A percentile compares a stretch with the other conserved stretches of the same genome.
Evolutionary conservation across 1,284 basidiomycete species (phyloP).

Genomic region (Kwoniella shivajii): DNA sequence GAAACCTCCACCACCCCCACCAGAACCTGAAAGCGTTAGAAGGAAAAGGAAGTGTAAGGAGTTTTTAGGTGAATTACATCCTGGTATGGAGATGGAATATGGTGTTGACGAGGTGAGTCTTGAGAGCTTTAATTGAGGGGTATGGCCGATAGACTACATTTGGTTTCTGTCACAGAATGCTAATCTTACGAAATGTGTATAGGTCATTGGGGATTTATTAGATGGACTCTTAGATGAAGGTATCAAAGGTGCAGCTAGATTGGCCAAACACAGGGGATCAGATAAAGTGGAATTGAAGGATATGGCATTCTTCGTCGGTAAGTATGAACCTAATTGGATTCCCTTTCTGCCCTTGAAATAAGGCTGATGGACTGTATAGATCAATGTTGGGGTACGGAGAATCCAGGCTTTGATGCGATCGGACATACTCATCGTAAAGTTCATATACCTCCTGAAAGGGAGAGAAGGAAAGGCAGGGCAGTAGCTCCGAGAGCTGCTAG

Average conservation of each 20-base stretch:
- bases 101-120: constrained; percentile 40
- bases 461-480: constrained; percentile 20
- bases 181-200: background rate
- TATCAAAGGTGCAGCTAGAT: constrained; percentile 30
- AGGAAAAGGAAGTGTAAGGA: constrained; percentile 44
- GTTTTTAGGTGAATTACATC: constrained; percentile 35
- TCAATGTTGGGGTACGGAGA: constrained; percentile 33
- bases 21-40: constrained; percentile 34
- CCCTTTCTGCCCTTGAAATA: background rate
- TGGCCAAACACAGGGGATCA: constrained; percentile 42
- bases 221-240: constrained; percentile 37
- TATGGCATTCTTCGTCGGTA: constrained; percentile 40
- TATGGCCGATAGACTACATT: background rate
- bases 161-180: background rate
- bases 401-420: constrained; percentile 44
- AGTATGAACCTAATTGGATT: constrained; percentile 7
- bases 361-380: constrained; percentile 18
- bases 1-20: constrained; percentile 21
- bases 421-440: constrained; percentile 28
- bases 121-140: background rate
- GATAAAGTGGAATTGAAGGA: constrained; percentile 46
- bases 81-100: constrained; percentile 41
- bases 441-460: constrained; percentile 36
- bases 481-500: constrained; percentile 13
- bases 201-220: constrained; percentile 39